Evolutionary conservation across 148 eudicot species (phyloP).

Genomic region (Hydrangea macrophylla): DNA sequence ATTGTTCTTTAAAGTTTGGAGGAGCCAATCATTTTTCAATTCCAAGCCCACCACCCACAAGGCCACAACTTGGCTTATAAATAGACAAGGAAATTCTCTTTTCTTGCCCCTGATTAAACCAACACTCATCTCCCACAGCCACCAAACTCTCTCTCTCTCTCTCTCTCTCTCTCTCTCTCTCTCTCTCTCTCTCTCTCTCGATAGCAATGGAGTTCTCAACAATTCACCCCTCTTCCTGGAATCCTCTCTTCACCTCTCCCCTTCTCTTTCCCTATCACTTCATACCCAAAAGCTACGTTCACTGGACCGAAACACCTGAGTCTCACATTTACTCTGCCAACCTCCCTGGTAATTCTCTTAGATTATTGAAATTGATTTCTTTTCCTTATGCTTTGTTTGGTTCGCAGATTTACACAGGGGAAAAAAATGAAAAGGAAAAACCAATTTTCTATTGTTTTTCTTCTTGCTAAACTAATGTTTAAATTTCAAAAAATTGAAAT

Average conservation of each 20-base stretch:
- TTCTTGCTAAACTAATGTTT: too few relatives aligned
- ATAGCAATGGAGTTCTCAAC: conserved; percentile 50
- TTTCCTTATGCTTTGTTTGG: not conserved
- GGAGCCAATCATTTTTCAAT: conserved; percentile 6
- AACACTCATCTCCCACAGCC: not conserved
- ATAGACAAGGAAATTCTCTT: not conserved
- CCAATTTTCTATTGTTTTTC: too few relatives aligned
- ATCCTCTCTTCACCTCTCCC: conserved; percentile 33
- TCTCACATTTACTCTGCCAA: conserved; percentile 70
- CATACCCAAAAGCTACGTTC: conserved; percentile 61
- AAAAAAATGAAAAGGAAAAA: too few relatives aligned
- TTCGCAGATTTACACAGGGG: too few relatives aligned
- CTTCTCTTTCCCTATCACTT: conserved; percentile 37
- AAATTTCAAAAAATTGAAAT: too few relatives aligned
- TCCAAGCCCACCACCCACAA: conserved; percentile 12
- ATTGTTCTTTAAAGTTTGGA: not conserved
- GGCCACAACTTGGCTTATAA: conserved; percentile 11
- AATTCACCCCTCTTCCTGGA: conserved; percentile 33
- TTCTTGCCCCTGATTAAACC: not conserved
- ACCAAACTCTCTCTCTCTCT: not conserved
- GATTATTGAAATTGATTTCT: not conserved
- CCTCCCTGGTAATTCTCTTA: conserved; percentile 45
- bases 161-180: not conserved
- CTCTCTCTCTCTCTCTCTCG: not conserved
- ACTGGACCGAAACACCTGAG: conserved; percentile 70